A percentile compares a stretch with the other conserved stretches of the same genome.
phyloP scores from a whole-genome alignment of 1,284 basidiomycete species.

The Ganoderma boninense region DNA sequence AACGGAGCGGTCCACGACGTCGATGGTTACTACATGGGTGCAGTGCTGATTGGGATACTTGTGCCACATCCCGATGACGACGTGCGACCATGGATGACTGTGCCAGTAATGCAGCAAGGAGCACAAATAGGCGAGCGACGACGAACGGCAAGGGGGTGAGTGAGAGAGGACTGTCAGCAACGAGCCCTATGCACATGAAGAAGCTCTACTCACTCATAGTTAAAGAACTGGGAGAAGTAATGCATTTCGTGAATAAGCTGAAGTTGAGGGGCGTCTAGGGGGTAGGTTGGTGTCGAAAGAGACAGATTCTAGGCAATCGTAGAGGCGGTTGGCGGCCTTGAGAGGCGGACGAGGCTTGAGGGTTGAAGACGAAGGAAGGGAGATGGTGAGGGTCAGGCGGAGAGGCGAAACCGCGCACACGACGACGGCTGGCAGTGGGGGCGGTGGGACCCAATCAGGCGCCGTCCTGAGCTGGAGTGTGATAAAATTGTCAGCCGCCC shows the following conservation, averaged over 20 bases:
- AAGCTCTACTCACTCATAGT: conserved; percentile 65
- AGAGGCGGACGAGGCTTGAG: conserved; percentile 4
- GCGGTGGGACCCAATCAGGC: conserved; percentile 24
- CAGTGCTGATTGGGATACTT: conserved; percentile 97
- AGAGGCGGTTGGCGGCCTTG: conserved; percentile 27
- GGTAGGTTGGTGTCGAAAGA: neutral
- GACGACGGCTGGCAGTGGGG: conserved; percentile 22
- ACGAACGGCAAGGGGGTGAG: neutral
- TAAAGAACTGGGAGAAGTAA: conserved; percentile 78
- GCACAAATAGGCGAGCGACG: neutral
- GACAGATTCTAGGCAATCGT: conserved; percentile 23
- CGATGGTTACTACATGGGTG: conserved; percentile 91
- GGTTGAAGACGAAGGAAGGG: conserved; percentile 6
- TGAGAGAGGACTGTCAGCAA: conserved; percentile 26
- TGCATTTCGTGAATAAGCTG: conserved; percentile 58
- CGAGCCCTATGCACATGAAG: conserved; percentile 21
- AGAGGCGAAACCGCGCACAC: conserved; percentile 27
- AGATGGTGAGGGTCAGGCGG: conserved; percentile 15
- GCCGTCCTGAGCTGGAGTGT: conserved; percentile 23
- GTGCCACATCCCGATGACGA: conserved; percentile 90
- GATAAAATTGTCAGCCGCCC: conserved; percentile 23
- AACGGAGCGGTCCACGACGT: conserved; percentile 86
- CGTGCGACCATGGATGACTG: conserved; percentile 88
- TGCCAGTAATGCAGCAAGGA: neutral
- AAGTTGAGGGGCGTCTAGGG: conserved; percentile 6